phyloP scores from a whole-genome alignment of 208 protist genomes.

The Wallacemonas sp. region DNA sequence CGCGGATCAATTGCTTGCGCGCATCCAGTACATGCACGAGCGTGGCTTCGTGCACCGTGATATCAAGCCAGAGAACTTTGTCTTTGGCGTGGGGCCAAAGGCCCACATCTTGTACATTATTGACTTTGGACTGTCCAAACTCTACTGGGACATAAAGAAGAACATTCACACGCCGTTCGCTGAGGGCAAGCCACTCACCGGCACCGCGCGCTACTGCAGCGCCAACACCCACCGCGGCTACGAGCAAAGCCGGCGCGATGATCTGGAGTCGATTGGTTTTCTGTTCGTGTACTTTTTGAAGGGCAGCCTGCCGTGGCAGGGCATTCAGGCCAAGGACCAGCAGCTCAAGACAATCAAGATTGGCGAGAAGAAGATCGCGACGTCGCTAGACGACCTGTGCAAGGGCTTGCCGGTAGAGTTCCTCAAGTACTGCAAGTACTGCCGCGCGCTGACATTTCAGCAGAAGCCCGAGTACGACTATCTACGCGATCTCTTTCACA shows the following conservation, averaged over 20 bases:
- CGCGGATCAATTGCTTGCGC: constrained; percentile 96
- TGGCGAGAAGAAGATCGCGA: constrained; percentile 83
- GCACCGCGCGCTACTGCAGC: constrained; percentile 99
- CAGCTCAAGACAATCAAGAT: constrained; percentile 80
- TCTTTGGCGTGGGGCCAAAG: constrained; percentile 62
- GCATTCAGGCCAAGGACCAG: constrained; percentile 76
- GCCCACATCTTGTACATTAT: constrained; percentile 93
- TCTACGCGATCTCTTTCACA: constrained; percentile 69
- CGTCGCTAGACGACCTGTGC: constrained; percentile 68
- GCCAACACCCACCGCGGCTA: constrained; percentile 99
- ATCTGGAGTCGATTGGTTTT: constrained; percentile 94
- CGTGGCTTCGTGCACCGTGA: constrained; percentile 87
- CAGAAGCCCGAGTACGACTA: constrained; percentile 82
- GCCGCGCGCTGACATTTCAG: constrained; percentile 69
- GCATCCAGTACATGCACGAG: constrained; percentile 85
- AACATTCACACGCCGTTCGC: constrained; percentile 98
- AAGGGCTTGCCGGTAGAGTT: constrained; percentile 65
- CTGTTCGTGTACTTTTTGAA: constrained; percentile 93
- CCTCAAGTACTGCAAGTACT: constrained; percentile 75
- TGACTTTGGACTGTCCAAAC: constrained; percentile 99
- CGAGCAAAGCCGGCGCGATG: constrained; percentile 94
- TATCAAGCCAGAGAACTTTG: constrained; percentile 92
- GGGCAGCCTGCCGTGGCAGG: constrained; percentile 94
- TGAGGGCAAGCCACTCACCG: constrained; percentile 98
- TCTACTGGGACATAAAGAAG: constrained; percentile 95